Evolutionary conservation across 352 stramenopile genomes (phyloP).

Genomic region (Phytophthora boehmeriae): DNA sequence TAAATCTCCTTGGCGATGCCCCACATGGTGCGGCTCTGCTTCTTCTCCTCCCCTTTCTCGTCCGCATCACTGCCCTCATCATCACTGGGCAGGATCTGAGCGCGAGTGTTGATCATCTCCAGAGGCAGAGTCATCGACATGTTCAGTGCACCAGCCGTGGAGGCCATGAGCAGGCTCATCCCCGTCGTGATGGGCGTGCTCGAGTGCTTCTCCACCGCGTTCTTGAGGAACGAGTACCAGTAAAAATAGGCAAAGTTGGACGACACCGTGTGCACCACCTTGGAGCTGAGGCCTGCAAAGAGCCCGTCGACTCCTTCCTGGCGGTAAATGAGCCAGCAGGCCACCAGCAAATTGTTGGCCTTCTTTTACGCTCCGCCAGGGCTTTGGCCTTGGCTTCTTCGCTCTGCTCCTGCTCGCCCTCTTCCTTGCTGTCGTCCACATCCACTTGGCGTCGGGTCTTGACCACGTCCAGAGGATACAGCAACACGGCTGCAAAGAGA

Average conservation of each 20-base stretch:
- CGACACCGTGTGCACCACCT: conserved; percentile 74
- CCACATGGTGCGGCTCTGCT: conserved; percentile 49
- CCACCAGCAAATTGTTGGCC: conserved; percentile 52
- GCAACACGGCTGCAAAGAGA: conserved; percentile 71
- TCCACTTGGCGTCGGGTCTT: conserved; percentile 78
- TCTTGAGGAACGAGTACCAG: conserved; percentile 86
- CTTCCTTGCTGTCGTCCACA: conserved; percentile 40
- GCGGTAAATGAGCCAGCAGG: conserved; percentile 73
- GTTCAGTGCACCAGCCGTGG: conserved; percentile 82
- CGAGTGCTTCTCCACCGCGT: conserved; percentile 55
- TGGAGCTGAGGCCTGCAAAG: conserved; percentile 75
- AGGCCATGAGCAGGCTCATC: conserved; percentile 79
- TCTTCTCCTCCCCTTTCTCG: conserved; percentile 33
- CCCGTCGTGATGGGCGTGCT: conserved; percentile 57
- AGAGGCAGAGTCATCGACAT: conserved; percentile 88
- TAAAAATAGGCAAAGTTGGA: conserved; percentile 89
- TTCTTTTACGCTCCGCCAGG: conserved; percentile 44
- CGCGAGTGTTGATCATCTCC: conserved; percentile 88
- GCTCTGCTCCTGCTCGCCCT: conserved; percentile 11
- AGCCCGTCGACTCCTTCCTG: conserved; percentile 63
- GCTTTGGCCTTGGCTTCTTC: conserved; percentile 31
- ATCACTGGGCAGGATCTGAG: conserved; percentile 69
- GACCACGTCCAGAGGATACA: conserved; percentile 80
- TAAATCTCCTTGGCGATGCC: conserved; percentile 67
- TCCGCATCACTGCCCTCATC: conserved; percentile 45